Percentiles rank a stretch among this genome's conserved stretches.
Conservation (phyloP, 129 eudicot genomes). For the carrot (Daucus carota) region DNA sequence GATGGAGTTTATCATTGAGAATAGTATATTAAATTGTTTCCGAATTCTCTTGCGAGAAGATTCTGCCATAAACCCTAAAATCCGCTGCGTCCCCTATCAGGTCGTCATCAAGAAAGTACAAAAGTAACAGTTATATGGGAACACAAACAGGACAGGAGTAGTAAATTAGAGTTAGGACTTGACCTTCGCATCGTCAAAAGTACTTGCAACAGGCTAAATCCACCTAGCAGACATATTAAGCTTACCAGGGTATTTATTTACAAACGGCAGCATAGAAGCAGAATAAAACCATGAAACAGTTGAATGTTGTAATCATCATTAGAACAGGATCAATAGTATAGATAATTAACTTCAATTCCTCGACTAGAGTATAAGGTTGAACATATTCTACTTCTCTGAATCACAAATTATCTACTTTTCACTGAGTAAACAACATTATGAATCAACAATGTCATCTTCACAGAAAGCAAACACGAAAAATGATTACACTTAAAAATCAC, state of each 20-base stretch:
- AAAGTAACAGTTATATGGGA: not conserved
- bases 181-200: not conserved
- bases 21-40: too few species aligned
- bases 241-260: not conserved
- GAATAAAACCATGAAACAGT: not conserved
- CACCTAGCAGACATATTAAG: not conserved
- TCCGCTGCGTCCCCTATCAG: too few species aligned
- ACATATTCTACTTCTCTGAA: not conserved
- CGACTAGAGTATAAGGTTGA: not conserved
- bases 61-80: too few species aligned
- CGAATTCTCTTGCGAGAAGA: too few species aligned
- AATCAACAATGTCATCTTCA: not conserved
- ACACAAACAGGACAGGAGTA: not conserved
- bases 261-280: not conserved
- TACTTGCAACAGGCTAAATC: not conserved
- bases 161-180: not conserved
- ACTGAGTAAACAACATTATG: not conserved
- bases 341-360: constrained; percentile 2
- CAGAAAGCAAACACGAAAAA: not conserved
- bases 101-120: not conserved
- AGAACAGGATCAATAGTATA: not conserved
- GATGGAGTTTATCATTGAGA: too few species aligned
- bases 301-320: not conserved
- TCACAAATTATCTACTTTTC: constrained; percentile 3
- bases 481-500: constrained; percentile 13